Evolutionary conservation across 179 eudicot genomes (phyloP).

Genomic region (Silene noctiflora): DNA sequence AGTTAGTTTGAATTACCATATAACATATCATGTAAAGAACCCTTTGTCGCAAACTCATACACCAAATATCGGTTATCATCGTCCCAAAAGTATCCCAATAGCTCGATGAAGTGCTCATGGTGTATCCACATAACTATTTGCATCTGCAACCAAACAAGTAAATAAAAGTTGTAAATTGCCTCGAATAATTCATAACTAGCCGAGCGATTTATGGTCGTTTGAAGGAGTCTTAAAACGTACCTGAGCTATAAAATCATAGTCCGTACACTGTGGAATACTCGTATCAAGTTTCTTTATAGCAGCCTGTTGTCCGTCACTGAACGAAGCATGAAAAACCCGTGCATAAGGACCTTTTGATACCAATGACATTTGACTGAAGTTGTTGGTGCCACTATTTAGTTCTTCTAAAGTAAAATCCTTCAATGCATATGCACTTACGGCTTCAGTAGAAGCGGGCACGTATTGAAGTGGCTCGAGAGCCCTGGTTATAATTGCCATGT

Average conservation of each 20-base stretch:
- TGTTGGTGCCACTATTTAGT: slow-evolving; percentile 48
- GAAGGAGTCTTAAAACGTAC: slow-evolving; percentile 22
- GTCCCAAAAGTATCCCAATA: slow-evolving; percentile 71
- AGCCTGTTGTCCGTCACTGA: slow-evolving; percentile 40
- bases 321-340: slow-evolving; percentile 51
- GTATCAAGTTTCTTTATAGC: slow-evolving; percentile 76
- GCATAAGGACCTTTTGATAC: slow-evolving; percentile 87
- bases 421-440: slow-evolving; percentile 40
- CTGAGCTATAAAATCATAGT: slow-evolving; percentile 63
- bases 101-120: slow-evolving; percentile 60
- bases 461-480: slow-evolving; percentile 41
- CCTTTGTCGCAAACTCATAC: slow-evolving; percentile 68
- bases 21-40: slow-evolving; percentile 72
- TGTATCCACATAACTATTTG: slow-evolving; percentile 35
- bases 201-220: too few species aligned
- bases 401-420: slow-evolving; percentile 50
- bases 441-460: slow-evolving; percentile 45
- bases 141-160: slow-evolving; percentile 33
- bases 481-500: slow-evolving; percentile 90
- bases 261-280: slow-evolving; percentile 53
- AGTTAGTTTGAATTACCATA: slow-evolving; percentile 47
- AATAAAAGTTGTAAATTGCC: not conserved
- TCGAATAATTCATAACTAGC: too few species aligned
- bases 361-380: slow-evolving; percentile 59
- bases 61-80: slow-evolving; percentile 54